Base-by-base conservation (phyloP, 352 stramenopile genomes). In the Globisporangium irregulare region DNA sequence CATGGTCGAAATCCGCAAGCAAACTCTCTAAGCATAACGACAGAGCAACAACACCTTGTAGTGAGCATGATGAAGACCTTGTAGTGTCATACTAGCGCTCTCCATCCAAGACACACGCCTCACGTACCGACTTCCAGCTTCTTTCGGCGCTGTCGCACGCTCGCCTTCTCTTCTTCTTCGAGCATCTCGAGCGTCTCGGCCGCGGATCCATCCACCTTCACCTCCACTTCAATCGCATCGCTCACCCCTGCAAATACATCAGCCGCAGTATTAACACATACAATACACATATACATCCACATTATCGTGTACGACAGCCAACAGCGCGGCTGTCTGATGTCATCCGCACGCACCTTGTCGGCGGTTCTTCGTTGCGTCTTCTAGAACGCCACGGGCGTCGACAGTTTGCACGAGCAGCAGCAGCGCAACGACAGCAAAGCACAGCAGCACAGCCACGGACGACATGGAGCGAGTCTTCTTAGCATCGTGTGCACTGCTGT, bases 1-100 rank as follows among this genome's bases (percentile, higher is more conserved):
- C 85, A 34, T 91, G 72, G 68, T 95, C 82, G 63, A 93, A 92
- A 54, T 95, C 87, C 9, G 86, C 87, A 59, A 95, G 64, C 48
- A 93, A 69, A 65, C 83, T 90, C 70, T 90, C 85, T 92, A 38
- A 68, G 12, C 38, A 22, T 3, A 22, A 3, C 24, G 18, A 29
- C 10, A n/a, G 6, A 43, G 18, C 7, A 15, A 48, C 10, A 50
- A 3, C 50, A 38, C 32, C 24, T 59, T 10, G n/a, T 22, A 38
- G 2, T 36, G 4, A 67, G 50, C 12, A 43, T 1, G 14, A 15
- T 1, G 6, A 38, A 38, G 7, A 38, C 8, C 27, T 15, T 15
- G 32, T 9, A 50, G 20, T 5, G 4, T 36, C 27, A 32, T 43
- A 9, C 14, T 18, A 20, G 18, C 4, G 18, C 59, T 18, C 43